Percentiles rank a stretch among this genome's conserved stretches.
Conservation (phyloP, 768 basidiomycete species). For the Pleurotus pulmonarius region DNA sequence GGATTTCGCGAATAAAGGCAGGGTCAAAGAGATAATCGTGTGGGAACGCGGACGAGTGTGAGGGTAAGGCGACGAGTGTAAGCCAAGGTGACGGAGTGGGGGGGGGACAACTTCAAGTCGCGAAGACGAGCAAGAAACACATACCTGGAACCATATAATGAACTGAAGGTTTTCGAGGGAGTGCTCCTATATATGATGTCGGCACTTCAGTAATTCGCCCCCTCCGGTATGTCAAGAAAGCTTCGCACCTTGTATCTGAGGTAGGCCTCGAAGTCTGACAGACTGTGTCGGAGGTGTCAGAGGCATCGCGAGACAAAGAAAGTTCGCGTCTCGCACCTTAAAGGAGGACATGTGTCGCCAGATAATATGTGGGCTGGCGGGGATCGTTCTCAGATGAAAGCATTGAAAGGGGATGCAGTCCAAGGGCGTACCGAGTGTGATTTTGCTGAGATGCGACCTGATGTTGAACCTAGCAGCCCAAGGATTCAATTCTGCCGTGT, state of each 20-base stretch:
- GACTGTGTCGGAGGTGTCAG: constrained; percentile 16
- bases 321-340: constrained; percentile 21
- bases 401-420: neutral
- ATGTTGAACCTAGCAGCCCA: constrained; percentile 19
- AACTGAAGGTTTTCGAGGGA: constrained; percentile 31
- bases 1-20: neutral
- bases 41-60: constrained; percentile 4
- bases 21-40: neutral
- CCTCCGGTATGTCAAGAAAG: too few relatives aligned
- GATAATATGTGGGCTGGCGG: constrained; percentile 26
- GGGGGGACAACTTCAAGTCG: too few relatives aligned
- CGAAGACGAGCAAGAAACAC: neutral
- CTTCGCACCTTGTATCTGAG: constrained; percentile 20
- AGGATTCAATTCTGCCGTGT: constrained; percentile 15
- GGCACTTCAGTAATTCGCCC: neutral
- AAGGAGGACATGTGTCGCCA: constrained; percentile 35
- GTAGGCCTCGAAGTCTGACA: constrained; percentile 24
- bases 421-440: constrained; percentile 16
- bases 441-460: constrained; percentile 17
- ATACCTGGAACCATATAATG: constrained; percentile 29
- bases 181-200: constrained; percentile 19
- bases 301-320: neutral
- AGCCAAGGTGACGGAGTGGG: neutral
- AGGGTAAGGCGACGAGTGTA: neutral
- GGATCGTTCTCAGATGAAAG: constrained; percentile 6